These are phyloP conservation scores for Ogataea nitratoaversa DNA, from an alignment of 805 yeast species.

Conservation along the genomic window DNA sequence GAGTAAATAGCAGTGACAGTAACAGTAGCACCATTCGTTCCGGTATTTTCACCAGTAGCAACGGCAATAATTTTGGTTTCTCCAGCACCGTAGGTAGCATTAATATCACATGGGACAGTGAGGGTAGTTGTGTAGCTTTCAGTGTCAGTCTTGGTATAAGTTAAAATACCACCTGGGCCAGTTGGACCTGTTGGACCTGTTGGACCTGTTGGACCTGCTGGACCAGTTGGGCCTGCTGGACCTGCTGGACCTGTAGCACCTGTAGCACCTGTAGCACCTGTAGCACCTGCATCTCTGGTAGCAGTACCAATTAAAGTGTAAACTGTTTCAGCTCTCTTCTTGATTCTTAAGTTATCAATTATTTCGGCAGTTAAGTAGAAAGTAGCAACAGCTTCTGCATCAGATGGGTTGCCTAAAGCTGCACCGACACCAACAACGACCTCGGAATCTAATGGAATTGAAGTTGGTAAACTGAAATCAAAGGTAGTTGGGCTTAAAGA, in stretches of 20 bases:
- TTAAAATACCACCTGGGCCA: no score
- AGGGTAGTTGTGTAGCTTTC: neutral
- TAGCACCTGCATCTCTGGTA: neutral
- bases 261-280: no score
- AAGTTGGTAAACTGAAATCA: neutral
- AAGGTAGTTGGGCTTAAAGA: neutral
- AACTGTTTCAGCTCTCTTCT: slow-evolving; percentile 1
- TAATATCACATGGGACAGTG: slow-evolving; percentile 1
- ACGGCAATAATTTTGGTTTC: neutral
- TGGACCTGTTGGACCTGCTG: no score
- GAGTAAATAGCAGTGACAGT: neutral
- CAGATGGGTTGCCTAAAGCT: neutral
- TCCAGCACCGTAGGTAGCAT: neutral
- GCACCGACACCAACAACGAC: neutral
- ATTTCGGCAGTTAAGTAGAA: neutral
- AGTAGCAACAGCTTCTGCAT: neutral
- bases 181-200: no score
- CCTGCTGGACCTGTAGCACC: no score
- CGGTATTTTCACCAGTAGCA: neutral
- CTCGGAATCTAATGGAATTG: neutral
- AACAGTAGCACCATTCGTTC: neutral
- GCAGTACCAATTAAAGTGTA: slow-evolving; percentile 1
- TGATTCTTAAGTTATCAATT: neutral
- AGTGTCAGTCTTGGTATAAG: neutral
- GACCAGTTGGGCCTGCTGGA: no score